phyloP scores from a whole-genome alignment of 768 basidiomycete genomes.

The Kwoniella sp. region DNA sequence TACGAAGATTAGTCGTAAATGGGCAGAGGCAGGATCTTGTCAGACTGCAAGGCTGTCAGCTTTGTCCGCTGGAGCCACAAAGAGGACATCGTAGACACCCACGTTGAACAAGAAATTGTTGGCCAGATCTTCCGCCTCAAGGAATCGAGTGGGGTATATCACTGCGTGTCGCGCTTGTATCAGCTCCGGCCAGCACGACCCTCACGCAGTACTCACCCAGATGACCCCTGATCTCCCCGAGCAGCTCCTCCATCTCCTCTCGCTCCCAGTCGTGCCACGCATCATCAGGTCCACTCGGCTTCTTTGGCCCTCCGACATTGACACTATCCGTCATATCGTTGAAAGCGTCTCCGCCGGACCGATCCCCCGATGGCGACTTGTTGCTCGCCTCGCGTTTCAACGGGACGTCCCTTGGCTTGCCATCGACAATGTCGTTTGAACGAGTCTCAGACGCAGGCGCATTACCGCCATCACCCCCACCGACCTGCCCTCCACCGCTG shows the following conservation, averaged over 20 bases:
- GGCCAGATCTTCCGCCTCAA: constrained; percentile 86
- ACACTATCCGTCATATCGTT: constrained; percentile 33
- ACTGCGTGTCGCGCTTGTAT: constrained; percentile 56
- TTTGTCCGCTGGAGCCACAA: not conserved
- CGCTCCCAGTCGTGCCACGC: constrained; percentile 77
- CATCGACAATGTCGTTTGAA: constrained; percentile 13
- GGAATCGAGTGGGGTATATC: constrained; percentile 73
- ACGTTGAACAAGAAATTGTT: constrained; percentile 89
- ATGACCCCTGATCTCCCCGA: constrained; percentile 75
- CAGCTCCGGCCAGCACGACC: constrained; percentile 2
- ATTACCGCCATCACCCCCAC: constrained; percentile 27
- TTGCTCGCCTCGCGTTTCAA: constrained; percentile 10
- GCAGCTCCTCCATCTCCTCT: constrained; percentile 80
- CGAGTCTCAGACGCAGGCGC: constrained; percentile 3
- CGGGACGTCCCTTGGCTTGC: constrained; percentile 3
- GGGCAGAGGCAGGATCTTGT: constrained; percentile 53
- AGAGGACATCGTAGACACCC: constrained; percentile 10
- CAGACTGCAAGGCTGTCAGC: constrained; percentile 52
- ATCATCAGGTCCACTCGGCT: constrained; percentile 55
- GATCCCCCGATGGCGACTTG: constrained; percentile 14
- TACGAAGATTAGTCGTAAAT: constrained; percentile 46
- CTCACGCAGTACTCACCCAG: constrained; percentile 62
- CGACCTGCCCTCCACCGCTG: constrained; percentile 48
- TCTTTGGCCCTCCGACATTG: constrained; percentile 27
- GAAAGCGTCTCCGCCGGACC: not conserved